These are phyloP conservation scores for Ogataea siamensis DNA, from an alignment of 805 yeast genomes.

Conservation along the genomic window DNA sequence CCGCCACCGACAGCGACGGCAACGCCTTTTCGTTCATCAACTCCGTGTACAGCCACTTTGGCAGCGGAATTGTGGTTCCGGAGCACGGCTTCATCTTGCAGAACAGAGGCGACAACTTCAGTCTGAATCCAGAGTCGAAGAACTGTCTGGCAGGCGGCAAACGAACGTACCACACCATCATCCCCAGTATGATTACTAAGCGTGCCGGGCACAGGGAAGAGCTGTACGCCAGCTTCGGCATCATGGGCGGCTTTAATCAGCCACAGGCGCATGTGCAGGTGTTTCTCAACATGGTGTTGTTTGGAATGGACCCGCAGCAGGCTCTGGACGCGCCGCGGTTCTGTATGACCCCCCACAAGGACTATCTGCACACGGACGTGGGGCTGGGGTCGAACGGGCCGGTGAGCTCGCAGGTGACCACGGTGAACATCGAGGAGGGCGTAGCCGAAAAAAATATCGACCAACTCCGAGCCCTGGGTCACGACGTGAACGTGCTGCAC, in stretches of 20 bases:
- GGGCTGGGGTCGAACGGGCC: constrained; percentile 69
- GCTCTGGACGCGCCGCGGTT: constrained; percentile 76
- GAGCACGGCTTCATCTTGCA: constrained; percentile 67
- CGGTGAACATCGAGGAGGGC: constrained; percentile 66
- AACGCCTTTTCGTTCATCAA: constrained; percentile 80
- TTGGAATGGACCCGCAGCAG: constrained; percentile 67
- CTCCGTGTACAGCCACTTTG: constrained; percentile 68
- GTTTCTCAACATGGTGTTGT: constrained; percentile 59
- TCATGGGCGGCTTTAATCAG: constrained; percentile 84
- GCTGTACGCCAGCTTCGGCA: constrained; percentile 57
- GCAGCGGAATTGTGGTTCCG: constrained; percentile 66
- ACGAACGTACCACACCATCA: constrained; percentile 79
- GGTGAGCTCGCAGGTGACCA: constrained; percentile 53
- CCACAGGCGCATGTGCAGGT: constrained; percentile 86
- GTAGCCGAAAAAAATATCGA: constrained; percentile 45
- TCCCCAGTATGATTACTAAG: constrained; percentile 74
- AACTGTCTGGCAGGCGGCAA: constrained; percentile 68
- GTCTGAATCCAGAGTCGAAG: constrained; percentile 51
- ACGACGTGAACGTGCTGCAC: constrained; percentile 42
- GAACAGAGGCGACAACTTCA: constrained; percentile 76
- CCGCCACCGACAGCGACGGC: constrained; percentile 65
- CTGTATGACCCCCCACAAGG: constrained; percentile 55
- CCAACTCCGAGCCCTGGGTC: constrained; percentile 53
- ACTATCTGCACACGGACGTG: constrained; percentile 40
- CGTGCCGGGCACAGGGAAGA: constrained; percentile 33